Base-by-base conservation (phyloP, 139 green algal genomes). In the Trebouxia sp. region DNA sequence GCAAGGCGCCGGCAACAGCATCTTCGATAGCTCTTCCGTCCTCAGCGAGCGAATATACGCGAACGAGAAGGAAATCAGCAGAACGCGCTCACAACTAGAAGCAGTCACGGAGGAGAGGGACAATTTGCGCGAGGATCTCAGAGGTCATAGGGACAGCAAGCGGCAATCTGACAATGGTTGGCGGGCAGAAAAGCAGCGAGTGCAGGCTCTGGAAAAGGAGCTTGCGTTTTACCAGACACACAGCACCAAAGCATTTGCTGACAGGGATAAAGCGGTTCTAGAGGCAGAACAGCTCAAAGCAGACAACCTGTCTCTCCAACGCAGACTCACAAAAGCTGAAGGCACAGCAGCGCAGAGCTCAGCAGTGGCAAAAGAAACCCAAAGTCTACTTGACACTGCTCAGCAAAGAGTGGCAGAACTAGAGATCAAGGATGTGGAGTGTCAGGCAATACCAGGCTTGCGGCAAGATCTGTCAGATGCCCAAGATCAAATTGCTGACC, bases 201-300 rank as follows among this genome's bases (percentile, higher is more conserved):
- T 41, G 1, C 37, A 77, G 17, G 37, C 45, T 11, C 82, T 88
- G 78, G 85, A 88, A 45, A 78, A 67, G 24, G 85, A 88, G 82
- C 85, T 88, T 32, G 42, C 62, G 9, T 88, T 88, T 35, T 88
- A 86, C 42, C 85, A 88, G 81, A 55, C 11, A 20, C 82, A 88
- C 62, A 76, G 50, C 70, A 48, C 69, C 14, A 48, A 53, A 28
- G 69, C 80, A 5, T 55, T 80, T n/a, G n/a, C 69, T 24, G 70
- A 80, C n/a, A 58, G 80, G 15, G 80, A 84, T 53, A 79, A 83
- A 55, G 78, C 78, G 7, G 70, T 70, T 38, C 83, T 43, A 43
- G 85, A 88, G 65, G 82, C 81, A 14, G 85, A 88, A 65, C 70
- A 88, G 74, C 82, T 88, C 12, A 70, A 69, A 17, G 51, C 42